Evolutionary conservation across 495 filamentous ascomycete genomes (phyloP).

Genomic region (Bombardia bombarda): DNA sequence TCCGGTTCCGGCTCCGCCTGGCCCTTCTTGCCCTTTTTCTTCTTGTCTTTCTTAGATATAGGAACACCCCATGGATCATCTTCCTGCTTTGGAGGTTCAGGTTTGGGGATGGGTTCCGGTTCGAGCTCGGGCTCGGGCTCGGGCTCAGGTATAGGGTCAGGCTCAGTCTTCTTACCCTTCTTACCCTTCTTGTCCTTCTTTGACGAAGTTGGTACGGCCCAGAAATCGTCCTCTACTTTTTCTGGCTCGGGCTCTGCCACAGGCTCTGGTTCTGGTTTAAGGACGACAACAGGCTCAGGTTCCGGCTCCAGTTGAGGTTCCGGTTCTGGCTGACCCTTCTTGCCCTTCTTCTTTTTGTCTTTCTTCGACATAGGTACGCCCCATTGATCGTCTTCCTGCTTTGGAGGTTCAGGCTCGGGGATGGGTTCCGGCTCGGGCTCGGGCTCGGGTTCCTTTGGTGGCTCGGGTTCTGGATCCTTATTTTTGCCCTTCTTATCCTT

Average conservation of each 20-base stretch:
- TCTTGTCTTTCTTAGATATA: slow-evolving; percentile 21
- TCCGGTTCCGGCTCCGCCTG: slow-evolving; percentile 8
- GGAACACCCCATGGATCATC: slow-evolving; percentile 17
- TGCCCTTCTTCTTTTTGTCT: slow-evolving; percentile 16
- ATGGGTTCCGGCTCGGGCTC: slow-evolving; percentile 14
- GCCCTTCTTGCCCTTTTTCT: slow-evolving; percentile 21
- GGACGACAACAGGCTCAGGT: slow-evolving; percentile 8
- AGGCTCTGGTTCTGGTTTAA: slow-evolving; percentile 9
- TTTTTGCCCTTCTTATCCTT: not conserved
- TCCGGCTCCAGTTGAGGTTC: slow-evolving; percentile 3
- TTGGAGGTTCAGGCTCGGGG: slow-evolving; percentile 15
- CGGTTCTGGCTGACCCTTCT: slow-evolving; percentile 11
- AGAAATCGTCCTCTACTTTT: slow-evolving; percentile 15
- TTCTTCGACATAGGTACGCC: not conserved
- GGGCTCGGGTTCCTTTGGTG: slow-evolving; percentile 4
- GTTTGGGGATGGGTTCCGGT: slow-evolving; percentile 11
- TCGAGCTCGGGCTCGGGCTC: slow-evolving; percentile 8
- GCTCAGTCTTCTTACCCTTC: slow-evolving; percentile 2
- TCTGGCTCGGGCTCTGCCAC: no score
- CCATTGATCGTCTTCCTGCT: slow-evolving; percentile 14
- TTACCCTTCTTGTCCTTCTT: slow-evolving; percentile 20
- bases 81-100: slow-evolving; percentile 4
- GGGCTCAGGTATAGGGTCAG: slow-evolving; percentile 6
- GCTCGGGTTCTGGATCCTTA: slow-evolving; percentile 1
- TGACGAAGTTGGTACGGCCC: slow-evolving; percentile 1